phyloP scores from a whole-genome alignment of 257 asterid species.

The Lycium barbarum region DNA sequence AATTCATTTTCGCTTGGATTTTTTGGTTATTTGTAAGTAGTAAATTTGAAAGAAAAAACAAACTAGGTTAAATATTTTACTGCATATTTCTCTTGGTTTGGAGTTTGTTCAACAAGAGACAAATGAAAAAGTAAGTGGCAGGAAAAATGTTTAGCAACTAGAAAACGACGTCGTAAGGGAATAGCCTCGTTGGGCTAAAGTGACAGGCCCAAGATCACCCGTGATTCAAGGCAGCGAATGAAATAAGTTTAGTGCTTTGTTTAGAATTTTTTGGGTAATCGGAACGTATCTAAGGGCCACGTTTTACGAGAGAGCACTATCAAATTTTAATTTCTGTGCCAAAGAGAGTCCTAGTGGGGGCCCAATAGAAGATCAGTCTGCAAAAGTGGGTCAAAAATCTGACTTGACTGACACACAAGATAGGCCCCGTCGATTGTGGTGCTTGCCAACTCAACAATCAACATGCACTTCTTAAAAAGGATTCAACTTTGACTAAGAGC shows the following conservation, averaged over 20 bases:
- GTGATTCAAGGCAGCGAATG: conserved; percentile 34
- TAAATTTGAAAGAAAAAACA: too few relatives aligned
- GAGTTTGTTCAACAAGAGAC: neutral
- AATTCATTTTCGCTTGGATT: too few relatives aligned
- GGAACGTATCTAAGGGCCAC: conserved; percentile 33
- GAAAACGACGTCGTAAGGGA: neutral
- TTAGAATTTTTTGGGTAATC: conserved; percentile 49
- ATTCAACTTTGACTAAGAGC: too few relatives aligned
- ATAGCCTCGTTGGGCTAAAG: neutral
- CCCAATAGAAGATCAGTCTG: conserved; percentile 4
- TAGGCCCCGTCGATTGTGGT: conserved; percentile 36
- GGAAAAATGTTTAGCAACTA: neutral
- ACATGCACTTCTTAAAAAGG: neutral
- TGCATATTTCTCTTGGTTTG: neutral
- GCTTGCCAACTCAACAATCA: conserved; percentile 38
- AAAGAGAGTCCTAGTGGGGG: conserved; percentile 32
- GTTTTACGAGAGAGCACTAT: conserved; percentile 22
- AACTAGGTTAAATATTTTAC: neutral
- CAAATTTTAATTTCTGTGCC: conserved; percentile 39
- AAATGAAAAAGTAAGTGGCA: neutral
- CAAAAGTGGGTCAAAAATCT: conserved; percentile 28
- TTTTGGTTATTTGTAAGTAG: too few relatives aligned
- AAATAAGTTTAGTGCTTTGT: conserved; percentile 1
- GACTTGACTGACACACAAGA: conserved; percentile 9
- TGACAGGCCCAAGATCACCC: conserved; percentile 32